Percentiles rank a stretch among this genome's conserved stretches.
phyloP scores from a whole-genome alignment of 2,329 filamentous ascomycete species.

The Sphaerulina populicola region DNA sequence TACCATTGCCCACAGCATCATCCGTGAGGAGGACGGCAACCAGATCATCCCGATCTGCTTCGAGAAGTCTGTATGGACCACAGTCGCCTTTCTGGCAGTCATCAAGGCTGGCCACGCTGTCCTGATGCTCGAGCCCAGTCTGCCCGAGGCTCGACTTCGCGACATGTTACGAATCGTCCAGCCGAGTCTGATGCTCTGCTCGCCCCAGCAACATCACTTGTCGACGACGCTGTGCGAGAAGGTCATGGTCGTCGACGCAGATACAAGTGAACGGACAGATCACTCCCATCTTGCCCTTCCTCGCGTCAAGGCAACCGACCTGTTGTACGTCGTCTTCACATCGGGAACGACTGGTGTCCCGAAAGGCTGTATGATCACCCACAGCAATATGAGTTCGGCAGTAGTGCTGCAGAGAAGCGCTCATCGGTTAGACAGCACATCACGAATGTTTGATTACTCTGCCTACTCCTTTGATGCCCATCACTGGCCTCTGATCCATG shows the following conservation, averaged over 20 bases:
- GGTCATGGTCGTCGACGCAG: background rate
- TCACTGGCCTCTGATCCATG: constrained; percentile 3
- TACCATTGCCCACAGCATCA: background rate
- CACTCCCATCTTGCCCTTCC: background rate
- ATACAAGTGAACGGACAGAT: background rate
- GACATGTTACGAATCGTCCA: constrained; percentile 24
- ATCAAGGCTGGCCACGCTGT: constrained; percentile 29
- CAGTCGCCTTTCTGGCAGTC: constrained; percentile 22
- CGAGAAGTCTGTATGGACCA: constrained; percentile 27
- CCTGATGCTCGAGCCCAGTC: constrained; percentile 16
- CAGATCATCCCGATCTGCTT: constrained; percentile 24
- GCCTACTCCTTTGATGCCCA: constrained; percentile 22
- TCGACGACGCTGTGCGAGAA: background rate
- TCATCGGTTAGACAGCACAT: background rate
- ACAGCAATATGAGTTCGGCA: constrained; percentile 8
- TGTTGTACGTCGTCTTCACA: constrained; percentile 15
- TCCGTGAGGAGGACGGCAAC: background rate
- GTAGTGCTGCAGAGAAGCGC: background rate
- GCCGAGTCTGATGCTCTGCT: constrained; percentile 16
- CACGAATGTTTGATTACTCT: constrained; percentile 20
- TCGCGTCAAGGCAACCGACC: background rate
- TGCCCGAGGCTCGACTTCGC: constrained; percentile 23
- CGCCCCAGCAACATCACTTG: background rate
- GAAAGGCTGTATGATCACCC: constrained; percentile 12
- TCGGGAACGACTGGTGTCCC: constrained; percentile 46